Evolutionary conservation across 2,329 filamentous ascomycete genomes (phyloP), one percentile per base, ranked within the genome.

Genomic region (Sclerotinia spermophila): DNA sequence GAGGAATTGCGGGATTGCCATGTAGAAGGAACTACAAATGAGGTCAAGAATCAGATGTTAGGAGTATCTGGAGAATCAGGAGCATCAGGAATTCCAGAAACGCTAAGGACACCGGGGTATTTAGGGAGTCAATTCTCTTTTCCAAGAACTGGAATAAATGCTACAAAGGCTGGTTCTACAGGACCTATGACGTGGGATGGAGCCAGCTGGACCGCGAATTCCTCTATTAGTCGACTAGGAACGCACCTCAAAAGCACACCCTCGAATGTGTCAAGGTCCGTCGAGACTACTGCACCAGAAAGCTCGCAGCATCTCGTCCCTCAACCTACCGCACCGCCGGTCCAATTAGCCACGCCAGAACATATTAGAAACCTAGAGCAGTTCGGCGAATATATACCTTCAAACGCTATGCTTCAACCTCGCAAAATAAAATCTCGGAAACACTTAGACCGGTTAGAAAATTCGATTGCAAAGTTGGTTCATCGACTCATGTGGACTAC

Each of bases 361-460:
- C 13, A 27, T 27, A 40, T 27, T 8, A n/a, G 33, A 30, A 35
- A 33, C 35, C 21, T 42, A 53, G 60, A 70, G 33, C 55, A 30
- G 40, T 53, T 70, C 8, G 68, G 53, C 24, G 68, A 70, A 66
- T 8, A 66, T 13, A 38, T 66, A 66, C 33, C 48, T 3, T 1
- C 33, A n/a, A 24, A 40, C 3, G 17, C 30, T 21, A 53, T 35
- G 40, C 59, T 75, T 5, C 66, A 53, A 5, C 58, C 72, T 1
- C 72, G 76, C 11, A 75, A 78, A 40, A 74, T 77, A 19, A 71
- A 59, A 40, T 74, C 17, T 17, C 62, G 35, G n/a, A 6, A 72
- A 27, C 75, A 79, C 65, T n/a, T 77, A 27, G 68, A 73, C 30
- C 73, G 70, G 60, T 71, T 75, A 67, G 73, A 76, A 60, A 59